Evolutionary conservation across 1,284 basidiomycete genomes (phyloP).

Genomic region (Ustilago bromivora): DNA sequence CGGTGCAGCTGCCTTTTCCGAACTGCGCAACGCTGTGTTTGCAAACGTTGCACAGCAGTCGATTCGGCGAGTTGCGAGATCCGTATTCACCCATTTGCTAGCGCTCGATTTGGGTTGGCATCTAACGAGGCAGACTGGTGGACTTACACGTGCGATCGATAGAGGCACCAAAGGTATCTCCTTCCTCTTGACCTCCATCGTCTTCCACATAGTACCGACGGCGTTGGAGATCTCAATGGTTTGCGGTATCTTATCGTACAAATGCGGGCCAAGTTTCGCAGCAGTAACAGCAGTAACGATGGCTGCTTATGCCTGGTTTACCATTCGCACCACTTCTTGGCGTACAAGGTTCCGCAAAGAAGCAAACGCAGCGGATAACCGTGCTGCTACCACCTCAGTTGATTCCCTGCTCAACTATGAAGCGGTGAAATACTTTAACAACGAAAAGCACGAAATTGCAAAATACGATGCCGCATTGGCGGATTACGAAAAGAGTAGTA

Average conservation of each 20-base stretch:
- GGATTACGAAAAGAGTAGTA: constrained; percentile 88
- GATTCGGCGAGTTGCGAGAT: constrained; percentile 89
- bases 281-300: constrained; percentile 88
- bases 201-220: constrained; percentile 95
- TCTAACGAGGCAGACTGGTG: constrained; percentile 91
- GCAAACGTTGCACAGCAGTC: constrained; percentile 95
- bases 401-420: constrained; percentile 98
- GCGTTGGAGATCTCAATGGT: constrained; percentile 96
- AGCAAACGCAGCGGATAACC: constrained; percentile 96
- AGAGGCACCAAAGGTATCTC: constrained; percentile 97
- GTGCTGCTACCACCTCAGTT: constrained; percentile 90
- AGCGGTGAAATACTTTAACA: constrained; percentile 99
- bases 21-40: constrained; percentile 94
- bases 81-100: constrained; percentile 93
- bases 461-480: constrained; percentile 92
- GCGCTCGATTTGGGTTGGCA: constrained; percentile 93
- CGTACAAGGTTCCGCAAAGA: constrained; percentile 93
- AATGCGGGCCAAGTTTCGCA: constrained; percentile 97
- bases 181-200: constrained; percentile 90
- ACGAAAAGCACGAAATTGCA: constrained; percentile 88
- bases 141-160: constrained; percentile 94
- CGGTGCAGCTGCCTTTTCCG: constrained; percentile 87
- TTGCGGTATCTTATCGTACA: constrained; percentile 95
- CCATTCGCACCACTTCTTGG: constrained; percentile 94
- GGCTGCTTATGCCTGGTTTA: constrained; percentile 95